Base-by-base conservation (phyloP, 2,329 filamentous ascomycete genomes). In the Nothopassalora personata region DNA sequence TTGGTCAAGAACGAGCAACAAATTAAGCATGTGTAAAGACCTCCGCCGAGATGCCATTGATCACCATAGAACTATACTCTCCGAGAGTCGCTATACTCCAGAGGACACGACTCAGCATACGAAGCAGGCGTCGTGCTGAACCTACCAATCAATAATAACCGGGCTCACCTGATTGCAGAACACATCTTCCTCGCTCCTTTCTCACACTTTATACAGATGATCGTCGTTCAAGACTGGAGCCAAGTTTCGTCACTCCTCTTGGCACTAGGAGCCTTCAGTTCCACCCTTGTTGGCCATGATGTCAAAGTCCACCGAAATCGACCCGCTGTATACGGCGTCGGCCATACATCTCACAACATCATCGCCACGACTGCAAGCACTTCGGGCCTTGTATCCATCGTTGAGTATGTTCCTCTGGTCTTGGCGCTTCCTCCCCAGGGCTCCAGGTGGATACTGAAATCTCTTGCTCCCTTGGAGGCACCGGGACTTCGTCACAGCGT, bases 281-380 rank as follows among this genome's bases (percentile, higher is more conserved):
- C 54, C 54, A 57, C 54, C 54, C 33, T 31, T 46, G 47, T 6
- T 15, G 46, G 15, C 39, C 10, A 57, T 57, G 54, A 57, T 50
- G 47, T 57, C 54, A 57, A 39, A 19, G 34, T 36, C 36, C 47
- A 39, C 47, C 48, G 43, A 23, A 23, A 13, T 10, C 18, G 54
- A 57, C 54, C 54, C 54, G 54, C 54, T 57, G 47, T 51, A 43
- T 27, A 28, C 10, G 11, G 18, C n/a, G 51, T 46, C 54, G 46
- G 30, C 54, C 54, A 57, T 45, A 57, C 54, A 57, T 52, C 31
- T 52, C 34, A 18, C 18, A 19, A 33, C 31, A 31, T 19, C 19
- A 55, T 51, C 31, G 39, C 39, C 4, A 43, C 39, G 39, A 18
- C 39, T 43, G 39, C 39, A 43, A 43, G 39, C n/a, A 7, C 39